Conservation (phyloP, 1,284 basidiomycete species). For the Marasmius oreades region DNA sequence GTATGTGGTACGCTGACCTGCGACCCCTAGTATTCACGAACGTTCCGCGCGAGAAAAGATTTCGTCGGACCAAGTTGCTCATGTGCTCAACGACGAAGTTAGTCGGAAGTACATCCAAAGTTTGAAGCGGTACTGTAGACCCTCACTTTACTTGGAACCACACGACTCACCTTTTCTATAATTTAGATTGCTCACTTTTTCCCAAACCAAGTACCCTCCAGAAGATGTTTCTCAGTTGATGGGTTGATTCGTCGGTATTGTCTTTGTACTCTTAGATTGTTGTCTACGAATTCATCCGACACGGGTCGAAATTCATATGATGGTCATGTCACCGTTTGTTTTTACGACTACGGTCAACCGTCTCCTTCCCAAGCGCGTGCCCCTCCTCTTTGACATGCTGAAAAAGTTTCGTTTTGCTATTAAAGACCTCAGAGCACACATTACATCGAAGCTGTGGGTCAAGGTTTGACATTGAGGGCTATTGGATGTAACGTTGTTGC, state of each 20-base stretch:
- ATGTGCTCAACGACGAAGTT: conserved; percentile 98
- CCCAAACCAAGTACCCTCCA: conserved; percentile 92
- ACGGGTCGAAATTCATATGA: background rate
- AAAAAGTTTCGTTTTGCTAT: conserved; percentile 79
- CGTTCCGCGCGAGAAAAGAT: conserved; percentile 97
- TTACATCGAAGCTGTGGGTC: conserved; percentile 53
- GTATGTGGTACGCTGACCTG: conserved; percentile 5
- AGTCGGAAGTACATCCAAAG: conserved; percentile 99
- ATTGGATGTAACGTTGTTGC: background rate
- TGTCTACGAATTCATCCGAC: background rate
- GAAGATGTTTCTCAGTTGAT: conserved; percentile 88
- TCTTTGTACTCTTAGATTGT: background rate
- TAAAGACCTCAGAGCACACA: conserved; percentile 63
- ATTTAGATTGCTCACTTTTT: conserved; percentile 83
- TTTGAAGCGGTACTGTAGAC: conserved; percentile 74
- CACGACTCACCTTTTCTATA: conserved; percentile 8
- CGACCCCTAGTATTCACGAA: conserved; percentile 81
- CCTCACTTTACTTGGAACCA: conserved; percentile 5
- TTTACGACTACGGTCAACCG: background rate
- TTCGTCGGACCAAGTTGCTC: conserved; percentile 93
- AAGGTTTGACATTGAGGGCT: background rate
- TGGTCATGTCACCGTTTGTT: background rate
- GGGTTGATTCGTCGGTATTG: conserved; percentile 51
- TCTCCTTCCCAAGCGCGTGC: conserved; percentile 58
- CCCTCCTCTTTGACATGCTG: conserved; percentile 69